Evolutionary conservation across 148 eudicot genomes (phyloP), one percentile per base, ranked within the genome.

Genomic region (Dysphania ambrosioides): DNA sequence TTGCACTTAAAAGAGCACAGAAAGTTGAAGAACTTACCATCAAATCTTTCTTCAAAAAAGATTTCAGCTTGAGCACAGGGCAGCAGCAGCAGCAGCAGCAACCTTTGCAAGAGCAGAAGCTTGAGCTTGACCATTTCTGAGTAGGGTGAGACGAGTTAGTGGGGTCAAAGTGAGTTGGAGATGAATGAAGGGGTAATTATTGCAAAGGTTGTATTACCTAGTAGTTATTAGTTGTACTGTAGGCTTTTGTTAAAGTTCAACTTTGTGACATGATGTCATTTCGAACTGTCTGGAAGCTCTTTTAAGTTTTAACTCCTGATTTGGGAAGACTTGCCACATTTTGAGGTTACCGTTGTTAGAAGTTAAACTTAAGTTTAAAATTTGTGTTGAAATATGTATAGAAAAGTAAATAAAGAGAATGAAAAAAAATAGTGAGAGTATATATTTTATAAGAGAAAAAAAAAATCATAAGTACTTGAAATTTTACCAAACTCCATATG

Each of bases 1-100:
- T 18, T 8, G 41, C 24, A 61, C 35, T 55, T 27, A 16, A 2
- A 10, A 31, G n/a, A 27, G 21, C n/a, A n/a, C n/a, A n/a, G n/a
- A n/a, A n/a, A n/a, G 6, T 11, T 16, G 2, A 2, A 49, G 5
- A 16, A 0, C 6, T 6, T 86, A 88, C 88, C 89, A 49, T 88
- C 88, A 75, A 88, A 88, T 49, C 69, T 74, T 38, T 88, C 91
- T 79, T 88, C 89, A 68, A 88, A 88, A 76, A 88, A 70, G 42
- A 88, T 74, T 61, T 84, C 86, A 36, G 83, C 82, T 19, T 62
- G 65, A 41, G 79, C 49, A n/a, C 81, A 78, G 34, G 68, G 79
- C 13, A 31, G 74, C 0, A 65, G 19, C 11, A 36, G 71, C 5
- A 66, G 9, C 26, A 76, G 55, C 65, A 70, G 60, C 5, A 72